Evolutionary conservation across 2,329 filamentous ascomycete genomes (phyloP), one percentile per base, ranked within the genome.

Genomic region (Trichoderma sp.): DNA sequence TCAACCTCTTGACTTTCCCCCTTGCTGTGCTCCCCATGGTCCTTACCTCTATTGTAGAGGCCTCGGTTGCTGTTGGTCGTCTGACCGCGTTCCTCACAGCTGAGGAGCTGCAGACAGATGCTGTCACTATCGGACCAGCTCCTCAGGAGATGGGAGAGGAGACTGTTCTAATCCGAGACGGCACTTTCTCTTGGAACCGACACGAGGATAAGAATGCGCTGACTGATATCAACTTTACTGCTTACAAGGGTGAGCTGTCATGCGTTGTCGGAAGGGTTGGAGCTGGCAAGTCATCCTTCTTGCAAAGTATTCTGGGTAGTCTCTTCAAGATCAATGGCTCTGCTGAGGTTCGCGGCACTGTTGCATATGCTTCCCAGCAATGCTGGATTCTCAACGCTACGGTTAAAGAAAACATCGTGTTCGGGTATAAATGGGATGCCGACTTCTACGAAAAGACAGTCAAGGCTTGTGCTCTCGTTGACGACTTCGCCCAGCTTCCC

Each of bases 381-480:
- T 86, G 94, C 23, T 99, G 97, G 96, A 93, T 99, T 67, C 95
- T 98, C 91, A 99, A 99, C 79, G 96, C 96, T 9, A 97, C 93
- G 34, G 95, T 99, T 71, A 93, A 94, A 77, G 96, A 99, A 79
- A 99, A 99, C 79, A 97, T 99, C 76, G 87, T 98, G 5, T 99
- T 99, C 78, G 96, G 96, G 2, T 94, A 99, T 82, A 91, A 93
- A 61, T 98, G 93, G 85, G 95, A 99, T 81, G 91, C 95, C 6
- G 88, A 91, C 34, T 99, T 99, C 81, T 99, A 99, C 82, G 93
- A 98, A 70, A 91, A 93, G 78, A 98, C 95, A 0, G 87, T 99
- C 65, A 91, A 93, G 79, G 95, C 96, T 53, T 99, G 97, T 80
- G 96, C 96, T 59, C 85, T 99, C 39, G 79, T 92, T 6, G 95